Evolutionary conservation across 1,139 yeast species (phyloP).

Genomic region (Hyphopichia burtonii): DNA sequence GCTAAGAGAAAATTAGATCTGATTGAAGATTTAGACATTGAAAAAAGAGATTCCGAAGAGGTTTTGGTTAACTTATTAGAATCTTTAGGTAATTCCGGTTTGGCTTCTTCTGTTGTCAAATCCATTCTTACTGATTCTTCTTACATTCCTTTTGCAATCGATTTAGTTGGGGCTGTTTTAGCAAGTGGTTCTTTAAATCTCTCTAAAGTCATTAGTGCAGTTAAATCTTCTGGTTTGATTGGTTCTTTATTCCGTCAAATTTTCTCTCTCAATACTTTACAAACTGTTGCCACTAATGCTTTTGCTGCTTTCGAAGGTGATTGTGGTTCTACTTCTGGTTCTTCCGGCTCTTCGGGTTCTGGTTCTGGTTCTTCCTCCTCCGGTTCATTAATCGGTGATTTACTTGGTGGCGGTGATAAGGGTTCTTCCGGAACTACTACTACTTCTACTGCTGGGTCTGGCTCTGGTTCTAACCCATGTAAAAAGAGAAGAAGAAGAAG

Average conservation of each 20-base stretch:
- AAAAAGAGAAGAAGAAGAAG: constrained; percentile 40
- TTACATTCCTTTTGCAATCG: constrained; percentile 38
- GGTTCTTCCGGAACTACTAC: neutral
- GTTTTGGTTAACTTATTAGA: constrained; percentile 39
- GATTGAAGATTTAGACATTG: constrained; percentile 1
- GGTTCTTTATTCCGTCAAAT: constrained; percentile 36
- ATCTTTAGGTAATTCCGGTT: constrained; percentile 42
- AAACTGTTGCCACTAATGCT: constrained; percentile 39
- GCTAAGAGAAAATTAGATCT: constrained; percentile 1
- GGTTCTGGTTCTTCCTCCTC: constrained; percentile 11
- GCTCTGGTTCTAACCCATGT: constrained; percentile 23
- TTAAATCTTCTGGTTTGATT: constrained; percentile 37
- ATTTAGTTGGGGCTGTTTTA: constrained; percentile 32
- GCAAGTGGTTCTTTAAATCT: constrained; percentile 30
- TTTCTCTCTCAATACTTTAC: constrained; percentile 32
- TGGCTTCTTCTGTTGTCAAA: constrained; percentile 42
- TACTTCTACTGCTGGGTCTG: constrained; percentile 3
- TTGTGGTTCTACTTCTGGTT: constrained; percentile 7
- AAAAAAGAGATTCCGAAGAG: constrained; percentile 24
- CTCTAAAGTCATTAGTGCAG: constrained; percentile 28
- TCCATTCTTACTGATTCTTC: constrained; percentile 38
- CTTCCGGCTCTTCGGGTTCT: constrained; percentile 11
- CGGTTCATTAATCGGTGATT: constrained; percentile 5
- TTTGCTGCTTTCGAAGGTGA: constrained; percentile 44
- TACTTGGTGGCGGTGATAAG: neutral